Conservation (phyloP, 2,329 filamentous ascomycete genomes). For the Chaetomiaceae sp. region DNA sequence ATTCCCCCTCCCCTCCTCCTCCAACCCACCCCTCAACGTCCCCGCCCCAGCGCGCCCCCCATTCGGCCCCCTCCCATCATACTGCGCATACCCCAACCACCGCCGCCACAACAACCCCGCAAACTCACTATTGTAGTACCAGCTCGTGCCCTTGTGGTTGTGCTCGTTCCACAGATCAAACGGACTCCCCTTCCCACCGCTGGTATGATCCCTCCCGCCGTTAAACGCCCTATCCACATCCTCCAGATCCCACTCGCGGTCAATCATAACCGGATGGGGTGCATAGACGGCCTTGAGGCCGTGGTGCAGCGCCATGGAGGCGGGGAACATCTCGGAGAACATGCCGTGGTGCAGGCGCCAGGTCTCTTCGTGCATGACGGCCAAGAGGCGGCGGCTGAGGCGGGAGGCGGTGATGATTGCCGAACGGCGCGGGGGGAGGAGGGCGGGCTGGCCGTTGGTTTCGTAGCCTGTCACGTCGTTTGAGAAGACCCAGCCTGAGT, state of each 20-base stretch:
- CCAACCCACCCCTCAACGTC: slow-evolving; percentile 47
- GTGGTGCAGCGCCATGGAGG: slow-evolving; percentile 66
- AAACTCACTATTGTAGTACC: slow-evolving; percentile 81
- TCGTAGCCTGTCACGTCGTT: slow-evolving; percentile 69
- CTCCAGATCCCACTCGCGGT: slow-evolving; percentile 66
- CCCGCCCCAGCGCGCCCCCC: slow-evolving; percentile 48
- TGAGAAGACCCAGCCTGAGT: slow-evolving; percentile 69
- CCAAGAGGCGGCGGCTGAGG: slow-evolving; percentile 60
- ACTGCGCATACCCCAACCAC: slow-evolving; percentile 63
- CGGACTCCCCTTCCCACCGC: slow-evolving; percentile 60
- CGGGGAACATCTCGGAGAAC: slow-evolving; percentile 78
- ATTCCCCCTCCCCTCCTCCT: slow-evolving; percentile 42
- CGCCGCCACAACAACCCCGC: slow-evolving; percentile 72
- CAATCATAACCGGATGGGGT: slow-evolving; percentile 76
- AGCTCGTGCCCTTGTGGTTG: slow-evolving; percentile 76
- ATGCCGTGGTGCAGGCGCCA: slow-evolving; percentile 63
- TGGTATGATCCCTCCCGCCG: slow-evolving; percentile 62
- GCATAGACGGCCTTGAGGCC: slow-evolving; percentile 75
- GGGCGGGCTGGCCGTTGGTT: slow-evolving; percentile 36
- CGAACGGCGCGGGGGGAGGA: slow-evolving; percentile 63
- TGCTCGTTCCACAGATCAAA: slow-evolving; percentile 70
- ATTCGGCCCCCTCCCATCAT: slow-evolving; percentile 45
- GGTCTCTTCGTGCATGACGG: slow-evolving; percentile 72
- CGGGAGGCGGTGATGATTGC: slow-evolving; percentile 69
- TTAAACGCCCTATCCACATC: slow-evolving; percentile 78